Conservation (phyloP, 192 early-diverging fungal species). For the Dispira parvispora region DNA sequence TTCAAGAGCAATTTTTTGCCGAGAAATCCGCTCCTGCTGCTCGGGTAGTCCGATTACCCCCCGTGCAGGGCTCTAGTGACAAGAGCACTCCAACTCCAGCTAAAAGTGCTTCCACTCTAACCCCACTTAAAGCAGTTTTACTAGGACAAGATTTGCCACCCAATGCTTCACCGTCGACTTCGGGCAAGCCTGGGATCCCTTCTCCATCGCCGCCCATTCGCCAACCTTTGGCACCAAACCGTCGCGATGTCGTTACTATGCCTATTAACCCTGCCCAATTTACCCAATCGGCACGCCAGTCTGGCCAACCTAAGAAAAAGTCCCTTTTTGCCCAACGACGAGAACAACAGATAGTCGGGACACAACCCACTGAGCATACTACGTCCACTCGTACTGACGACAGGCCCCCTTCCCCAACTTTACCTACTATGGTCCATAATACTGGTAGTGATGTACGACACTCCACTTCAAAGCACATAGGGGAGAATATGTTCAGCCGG, state of each 20-base stretch:
- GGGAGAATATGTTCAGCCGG: too few relatives aligned
- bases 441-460: constrained; percentile 10
- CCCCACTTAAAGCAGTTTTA: too few relatives aligned
- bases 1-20: constrained; percentile 23
- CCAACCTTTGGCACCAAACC: neutral
- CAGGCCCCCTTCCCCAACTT: neutral
- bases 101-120: too few relatives aligned
- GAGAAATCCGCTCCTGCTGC: constrained; percentile 22
- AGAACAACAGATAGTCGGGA: constrained; percentile 13
- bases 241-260: neutral
- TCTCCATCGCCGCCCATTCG: too few relatives aligned
- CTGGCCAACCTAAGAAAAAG: constrained; percentile 13
- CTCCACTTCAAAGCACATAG: too few relatives aligned
- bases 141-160: too few relatives aligned
- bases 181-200: too few relatives aligned
- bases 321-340: constrained; percentile 30
- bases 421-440: constrained; percentile 14
- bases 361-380: neutral
- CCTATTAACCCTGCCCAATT: neutral
- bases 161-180: too few relatives aligned
- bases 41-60: constrained; percentile 12
- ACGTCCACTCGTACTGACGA: neutral
- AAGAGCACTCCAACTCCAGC: neutral
- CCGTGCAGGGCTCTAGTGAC: neutral
- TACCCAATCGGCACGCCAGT: neutral